These are phyloP conservation scores for Diaporthe caulivora DNA, from an alignment of 2,329 filamentous ascomycete genomes.

Conservation along the genomic window DNA sequence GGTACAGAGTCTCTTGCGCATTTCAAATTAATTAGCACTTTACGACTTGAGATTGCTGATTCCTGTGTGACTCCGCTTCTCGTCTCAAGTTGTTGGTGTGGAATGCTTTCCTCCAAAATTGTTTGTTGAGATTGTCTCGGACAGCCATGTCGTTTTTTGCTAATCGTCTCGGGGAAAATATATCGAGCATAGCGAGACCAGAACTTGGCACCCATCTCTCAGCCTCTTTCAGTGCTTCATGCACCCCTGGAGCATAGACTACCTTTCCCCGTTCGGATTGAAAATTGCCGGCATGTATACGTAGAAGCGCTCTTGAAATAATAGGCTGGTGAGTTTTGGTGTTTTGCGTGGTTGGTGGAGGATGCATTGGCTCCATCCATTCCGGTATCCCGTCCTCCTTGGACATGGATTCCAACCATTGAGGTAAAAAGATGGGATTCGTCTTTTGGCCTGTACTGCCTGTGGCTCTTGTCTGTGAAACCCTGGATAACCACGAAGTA, in stretches of 20 bases:
- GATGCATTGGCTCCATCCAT: background rate
- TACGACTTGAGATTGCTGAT: background rate
- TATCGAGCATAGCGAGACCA: conserved; percentile 38
- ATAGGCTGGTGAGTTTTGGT: no score
- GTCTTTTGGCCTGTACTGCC: no score
- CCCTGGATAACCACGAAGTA: background rate
- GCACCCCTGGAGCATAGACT: conserved; percentile 36
- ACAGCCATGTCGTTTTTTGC: conserved; percentile 34
- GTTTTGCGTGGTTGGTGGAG: background rate
- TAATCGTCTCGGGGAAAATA: conserved; percentile 37
- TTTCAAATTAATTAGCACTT: no score
- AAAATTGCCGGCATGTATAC: no score
- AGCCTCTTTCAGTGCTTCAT: conserved; percentile 40
- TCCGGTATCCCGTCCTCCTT: background rate
- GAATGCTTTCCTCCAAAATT: conserved; percentile 39
- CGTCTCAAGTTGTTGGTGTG: conserved; percentile 7
- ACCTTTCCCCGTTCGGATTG: no score
- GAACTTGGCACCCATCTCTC: conserved; percentile 42
- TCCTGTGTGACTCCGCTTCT: background rate
- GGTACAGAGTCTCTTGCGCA: no score
- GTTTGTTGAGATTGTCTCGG: conserved; percentile 39
- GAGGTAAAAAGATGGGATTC: background rate
- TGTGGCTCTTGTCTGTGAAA: no score
- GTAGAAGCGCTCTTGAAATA: no score
- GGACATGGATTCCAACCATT: background rate